Base-by-base conservation (phyloP, 768 basidiomycete genomes). In the Trichaptum fuscoviolaceum region DNA sequence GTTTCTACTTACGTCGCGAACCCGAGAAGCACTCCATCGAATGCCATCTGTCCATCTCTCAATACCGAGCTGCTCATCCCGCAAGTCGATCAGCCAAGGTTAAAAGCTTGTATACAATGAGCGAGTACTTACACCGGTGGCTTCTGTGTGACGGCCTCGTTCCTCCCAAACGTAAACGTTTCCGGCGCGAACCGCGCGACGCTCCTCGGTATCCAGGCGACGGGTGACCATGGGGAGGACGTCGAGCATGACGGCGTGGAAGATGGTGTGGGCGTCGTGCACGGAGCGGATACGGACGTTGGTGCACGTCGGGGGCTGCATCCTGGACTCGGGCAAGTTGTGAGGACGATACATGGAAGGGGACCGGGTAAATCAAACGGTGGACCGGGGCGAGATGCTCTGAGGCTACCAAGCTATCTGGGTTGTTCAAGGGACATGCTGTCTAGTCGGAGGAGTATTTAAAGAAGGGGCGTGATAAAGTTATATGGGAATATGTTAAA, bases 91-190 rank as follows among this genome's bases (percentile, higher is more conserved):
- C 66, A 64, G 62, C 61, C 63, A 1, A 26, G 24, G n/a, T 64
- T 61, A 35, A 64, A 71, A 67, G 68, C 71, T 66, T 65, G 67
- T 58, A 23, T 26, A 57, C 23, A 58, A 36, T 64, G 60, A 64
- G 15, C 36, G 65, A 42, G 57, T 52, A 77, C 84, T 72, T 73
- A 91, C 88, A 67, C 89, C 88, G 61, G 85, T 85, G 30, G 85
- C 81, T 68, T 90, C 90, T 63, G 86, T 76, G 68, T 84, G 85
- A 17, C 88, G 82, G 6, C 87, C 87, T 65, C 91, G 82, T 74
- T 93, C 92, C 73, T 93, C 90, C 91, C 92, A 93, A 52, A 93
- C 90, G 69, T 86, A 93, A 35, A 93, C 87, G 66, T 84, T 85
- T 17, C 92, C 91, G 0, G 90, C 84, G n/a, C 78, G 70, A 63